Base-by-base conservation (phyloP, 352 stramenopile species). In the Phytophthora palmivora region DNA sequence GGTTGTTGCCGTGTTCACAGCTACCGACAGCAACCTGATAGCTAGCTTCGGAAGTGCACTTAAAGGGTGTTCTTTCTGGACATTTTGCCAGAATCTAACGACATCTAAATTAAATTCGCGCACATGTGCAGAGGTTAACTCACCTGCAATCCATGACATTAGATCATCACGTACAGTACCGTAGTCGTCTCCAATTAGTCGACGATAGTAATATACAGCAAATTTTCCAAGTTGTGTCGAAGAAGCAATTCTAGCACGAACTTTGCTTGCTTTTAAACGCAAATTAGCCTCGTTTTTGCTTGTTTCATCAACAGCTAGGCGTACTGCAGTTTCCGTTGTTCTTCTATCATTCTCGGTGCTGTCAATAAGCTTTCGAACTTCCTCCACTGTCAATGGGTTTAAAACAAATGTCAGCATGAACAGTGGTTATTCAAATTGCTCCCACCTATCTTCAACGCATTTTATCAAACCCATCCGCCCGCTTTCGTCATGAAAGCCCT, bases 201-300 rank as follows among this genome's bases (percentile, higher is more conserved):
- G 33, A 15, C 33, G 12, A 15, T 38, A 38, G 33, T 58, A 58
- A 22, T 58, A 58, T 14, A 56, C 21, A 4, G 26, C 30, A 32
- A 48, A n/a, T n/a, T n/a, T n/a, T n/a, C n/a, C n/a, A n/a, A n/a
- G n/a, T n/a, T n/a, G n/a, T n/a, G n/a, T n/a, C n/a, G n/a, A n/a
- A n/a, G n/a, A n/a, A n/a, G n/a, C n/a, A n/a, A n/a, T n/a, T n/a
- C n/a, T n/a, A n/a, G 19, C n/a, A n/a, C n/a, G n/a, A n/a, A n/a
- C n/a, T n/a, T n/a, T n/a, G n/a, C 12, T 18, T 15, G 33, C 10
- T 15, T 24, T 8, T 32, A 4, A 8, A 32, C 26, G 37, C 10
- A 24, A 22, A 43, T 38, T 38, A 4, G 33, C n/a, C n/a, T n/a
- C n/a, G n/a, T n/a, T n/a, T n/a, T n/a, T n/a, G n/a, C n/a, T n/a